Evolutionary conservation across 225 moss, liverwort and hornwort species (phyloP).

Genomic region (Sphagnum contortum): DNA sequence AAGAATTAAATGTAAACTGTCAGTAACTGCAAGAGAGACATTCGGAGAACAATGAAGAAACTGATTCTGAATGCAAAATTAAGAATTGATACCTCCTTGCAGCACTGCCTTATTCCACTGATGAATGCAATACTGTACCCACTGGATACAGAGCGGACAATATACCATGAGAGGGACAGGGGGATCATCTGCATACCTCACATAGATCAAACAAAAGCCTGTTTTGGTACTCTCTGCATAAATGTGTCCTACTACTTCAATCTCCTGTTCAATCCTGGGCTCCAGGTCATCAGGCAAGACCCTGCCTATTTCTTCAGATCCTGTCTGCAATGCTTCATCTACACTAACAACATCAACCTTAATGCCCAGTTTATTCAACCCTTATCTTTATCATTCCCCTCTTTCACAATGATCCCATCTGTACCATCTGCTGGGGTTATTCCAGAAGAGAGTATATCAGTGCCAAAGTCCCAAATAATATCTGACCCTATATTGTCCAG

Average conservation of each 20-base stretch:
- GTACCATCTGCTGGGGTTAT: conserved; percentile 25
- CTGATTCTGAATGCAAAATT: no score
- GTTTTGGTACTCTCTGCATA: conserved; percentile 67
- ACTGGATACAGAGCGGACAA: no score
- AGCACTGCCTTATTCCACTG: no score
- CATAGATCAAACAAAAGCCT: conserved; percentile 71
- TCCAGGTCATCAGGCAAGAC: conserved; percentile 10
- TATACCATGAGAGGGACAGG: no score
- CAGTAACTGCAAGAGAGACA: no score
- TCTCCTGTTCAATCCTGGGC: conserved; percentile 16
- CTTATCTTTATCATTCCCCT: conserved; percentile 8
- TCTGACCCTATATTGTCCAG: conserved; percentile 31
- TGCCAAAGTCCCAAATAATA: conserved; percentile 62
- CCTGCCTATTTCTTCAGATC: conserved; percentile 6
- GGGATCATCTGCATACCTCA: conserved; percentile 43
- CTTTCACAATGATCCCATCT: conserved; percentile 1
- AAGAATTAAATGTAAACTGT: no score
- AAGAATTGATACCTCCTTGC: no score
- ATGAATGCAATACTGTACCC: no score
- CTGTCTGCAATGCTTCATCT: conserved; percentile 5
- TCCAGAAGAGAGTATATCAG: background rate
- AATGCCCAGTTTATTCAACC: conserved; percentile 78
- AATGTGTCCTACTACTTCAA: conserved; percentile 41
- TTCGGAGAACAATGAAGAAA: no score
- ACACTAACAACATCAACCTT: conserved; percentile 59